Percentiles rank a stretch among this genome's conserved stretches.
Conservation (phyloP, 345 rosid genomes). For the Corymbia maculata region DNA sequence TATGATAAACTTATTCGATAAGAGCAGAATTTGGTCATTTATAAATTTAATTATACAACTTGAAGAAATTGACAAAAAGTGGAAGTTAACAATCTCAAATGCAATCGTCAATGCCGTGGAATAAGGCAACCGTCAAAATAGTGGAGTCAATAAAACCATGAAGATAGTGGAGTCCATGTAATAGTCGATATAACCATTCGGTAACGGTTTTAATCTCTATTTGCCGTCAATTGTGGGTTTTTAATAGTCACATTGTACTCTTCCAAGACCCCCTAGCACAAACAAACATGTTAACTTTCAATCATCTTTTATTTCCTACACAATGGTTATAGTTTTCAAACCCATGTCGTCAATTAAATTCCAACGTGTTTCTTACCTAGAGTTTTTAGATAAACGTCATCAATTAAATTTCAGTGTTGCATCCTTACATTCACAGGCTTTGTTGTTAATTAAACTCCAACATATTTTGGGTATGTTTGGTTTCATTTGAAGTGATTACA, state of each 20-base stretch:
- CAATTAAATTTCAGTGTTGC: too few relatives aligned
- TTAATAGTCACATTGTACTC: not conserved
- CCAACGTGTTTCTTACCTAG: not conserved
- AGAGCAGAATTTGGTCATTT: too few relatives aligned
- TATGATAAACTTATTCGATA: not conserved
- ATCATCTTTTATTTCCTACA: not conserved
- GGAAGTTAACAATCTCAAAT: too few relatives aligned
- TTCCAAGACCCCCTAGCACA: not conserved
- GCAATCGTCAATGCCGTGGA: not conserved
- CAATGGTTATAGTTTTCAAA: not conserved
- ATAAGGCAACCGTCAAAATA: rapidly evolving
- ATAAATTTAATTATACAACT: too few relatives aligned
- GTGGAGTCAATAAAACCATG: too few relatives aligned
- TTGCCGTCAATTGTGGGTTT: too few relatives aligned
- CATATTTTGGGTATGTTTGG: not conserved
- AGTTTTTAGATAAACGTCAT: too few relatives aligned
- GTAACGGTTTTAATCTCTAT: not conserved
- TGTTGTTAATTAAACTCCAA: too few relatives aligned
- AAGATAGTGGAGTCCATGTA: not conserved
- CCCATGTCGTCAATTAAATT: not conserved
- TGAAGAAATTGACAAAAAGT: not conserved
- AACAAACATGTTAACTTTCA: too few relatives aligned
- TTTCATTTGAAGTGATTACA: not conserved
- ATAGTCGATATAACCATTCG: rapidly evolving
- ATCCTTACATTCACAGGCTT: not conserved